Evolutionary conservation across 176 grass and related monocot species (phyloP), one percentile per base, ranked within the genome.

Genomic region (Oryza meyeriana): DNA sequence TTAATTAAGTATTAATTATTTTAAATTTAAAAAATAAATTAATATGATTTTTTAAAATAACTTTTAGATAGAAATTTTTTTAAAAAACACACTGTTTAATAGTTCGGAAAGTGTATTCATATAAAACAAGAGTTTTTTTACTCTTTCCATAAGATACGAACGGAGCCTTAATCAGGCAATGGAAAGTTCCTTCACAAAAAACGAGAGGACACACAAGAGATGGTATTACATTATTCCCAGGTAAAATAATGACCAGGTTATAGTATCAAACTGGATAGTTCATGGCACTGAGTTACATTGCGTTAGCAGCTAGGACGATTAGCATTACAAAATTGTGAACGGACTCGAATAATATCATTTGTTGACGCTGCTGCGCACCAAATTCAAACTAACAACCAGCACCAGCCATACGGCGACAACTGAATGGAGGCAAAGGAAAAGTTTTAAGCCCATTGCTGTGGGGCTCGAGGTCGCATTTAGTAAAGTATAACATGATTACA

Each of bases 361-460:
- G 32, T 57, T 66, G 62, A 58, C 52, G 71, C 24, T 47, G 68
- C 66, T 73, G 26, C 11, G 69, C 84, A 77, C 71, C 30, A 45
- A 24, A 6, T 42, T 32, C 25, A 9, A 14, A 77, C 61, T 61
- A 44, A 69, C 74, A 69, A 35, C 25, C 27, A 16, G 16, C 62
- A 68, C 67, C 45, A 41, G 48, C 59, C 59, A 74, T 27, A 33
- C 28, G 36, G 0, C 5, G 36, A 81, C 69, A 68, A 44, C 69
- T 41, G 45, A 40, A 27, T 32, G 70, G n/a, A 14, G 35, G 26
- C 45, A 69, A 22, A 22, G 32, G 4, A 28, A 74, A 67, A 59
- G 59, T 32, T 78, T 42, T 35, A 33, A 71, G 36, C 34, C 0
- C 44, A 39, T 75, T 7, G 5, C 17, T 47, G 71, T 69, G 85